A percentile compares a stretch with the other conserved stretches of the same genome.
phyloP scores from a whole-genome alignment of 805 yeast species.

The Pichia exigua region DNA sequence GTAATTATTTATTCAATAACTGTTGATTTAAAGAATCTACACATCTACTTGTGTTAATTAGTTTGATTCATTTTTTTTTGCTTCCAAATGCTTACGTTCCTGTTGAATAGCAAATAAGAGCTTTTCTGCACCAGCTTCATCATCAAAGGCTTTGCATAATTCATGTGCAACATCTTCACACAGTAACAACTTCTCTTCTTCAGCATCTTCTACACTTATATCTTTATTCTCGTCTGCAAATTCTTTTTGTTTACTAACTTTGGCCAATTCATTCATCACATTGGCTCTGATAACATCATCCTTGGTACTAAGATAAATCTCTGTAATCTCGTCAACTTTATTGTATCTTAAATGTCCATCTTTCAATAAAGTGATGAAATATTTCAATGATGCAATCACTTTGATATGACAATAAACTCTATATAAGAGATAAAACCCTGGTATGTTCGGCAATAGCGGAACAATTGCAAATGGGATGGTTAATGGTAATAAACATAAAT shows the following conservation, averaged over 20 bases:
- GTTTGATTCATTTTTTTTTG: neutral
- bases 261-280: constrained; percentile 14
- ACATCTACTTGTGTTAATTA: neutral
- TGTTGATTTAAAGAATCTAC: too few species aligned
- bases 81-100: constrained; percentile 29
- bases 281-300: constrained; percentile 16
- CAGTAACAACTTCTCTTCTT: constrained; percentile 33
- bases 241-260: constrained; percentile 4
- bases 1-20: neutral
- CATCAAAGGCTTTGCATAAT: constrained; percentile 37
- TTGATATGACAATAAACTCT: constrained; percentile 79
- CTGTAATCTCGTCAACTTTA: constrained; percentile 27
- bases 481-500: constrained; percentile 61
- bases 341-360: constrained; percentile 29
- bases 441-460: constrained; percentile 87
- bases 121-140: constrained; percentile 37
- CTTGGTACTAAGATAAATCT: constrained; percentile 20
- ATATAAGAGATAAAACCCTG: constrained; percentile 79
- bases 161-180: constrained; percentile 38
- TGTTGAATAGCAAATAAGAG: constrained; percentile 47
- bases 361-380: constrained; percentile 48
- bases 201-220: constrained; percentile 8
- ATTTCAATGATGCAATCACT: constrained; percentile 68
- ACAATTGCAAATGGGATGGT: constrained; percentile 72
- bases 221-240: constrained; percentile 19